Percentiles rank a stretch among this genome's conserved stretches.
Conservation (phyloP, 345 rosid genomes). For the Ricinus communis region DNA sequence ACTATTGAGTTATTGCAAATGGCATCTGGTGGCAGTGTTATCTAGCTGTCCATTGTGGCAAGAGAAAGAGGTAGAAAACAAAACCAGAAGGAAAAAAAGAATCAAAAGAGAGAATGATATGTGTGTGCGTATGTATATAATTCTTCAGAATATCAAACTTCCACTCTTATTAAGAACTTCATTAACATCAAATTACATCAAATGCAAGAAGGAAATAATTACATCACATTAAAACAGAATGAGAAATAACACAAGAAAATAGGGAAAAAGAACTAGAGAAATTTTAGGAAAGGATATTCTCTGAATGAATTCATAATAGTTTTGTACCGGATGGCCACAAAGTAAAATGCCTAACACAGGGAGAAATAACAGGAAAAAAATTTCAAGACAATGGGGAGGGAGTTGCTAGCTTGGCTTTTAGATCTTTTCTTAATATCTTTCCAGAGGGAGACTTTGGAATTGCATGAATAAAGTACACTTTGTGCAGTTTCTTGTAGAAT, state of each 20-base stretch:
- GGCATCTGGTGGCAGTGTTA: too few species aligned
- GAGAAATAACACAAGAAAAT: not conserved
- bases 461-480: constrained; percentile 67
- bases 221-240: not conserved
- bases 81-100: too few species aligned
- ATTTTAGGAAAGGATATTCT: not conserved
- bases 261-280: not conserved
- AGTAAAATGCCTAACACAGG: not conserved
- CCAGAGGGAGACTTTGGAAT: constrained; percentile 92
- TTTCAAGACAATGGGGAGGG: constrained; percentile 18
- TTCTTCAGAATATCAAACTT: not conserved
- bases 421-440: constrained; percentile 80
- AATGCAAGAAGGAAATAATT: not conserved
- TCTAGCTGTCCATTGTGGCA: too few species aligned
- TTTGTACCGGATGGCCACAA: not conserved
- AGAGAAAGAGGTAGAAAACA: too few species aligned
- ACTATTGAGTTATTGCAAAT: too few species aligned
- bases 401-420: constrained; percentile 58
- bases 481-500: constrained; percentile 81
- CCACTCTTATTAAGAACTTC: not conserved
- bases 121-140: too few species aligned
- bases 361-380: not conserved
- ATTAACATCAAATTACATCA: not conserved
- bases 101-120: too few species aligned
- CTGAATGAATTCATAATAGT: too few species aligned